Conservation (phyloP, 2,329 filamentous ascomycete genomes). For the Penicillium vulpinum region DNA sequence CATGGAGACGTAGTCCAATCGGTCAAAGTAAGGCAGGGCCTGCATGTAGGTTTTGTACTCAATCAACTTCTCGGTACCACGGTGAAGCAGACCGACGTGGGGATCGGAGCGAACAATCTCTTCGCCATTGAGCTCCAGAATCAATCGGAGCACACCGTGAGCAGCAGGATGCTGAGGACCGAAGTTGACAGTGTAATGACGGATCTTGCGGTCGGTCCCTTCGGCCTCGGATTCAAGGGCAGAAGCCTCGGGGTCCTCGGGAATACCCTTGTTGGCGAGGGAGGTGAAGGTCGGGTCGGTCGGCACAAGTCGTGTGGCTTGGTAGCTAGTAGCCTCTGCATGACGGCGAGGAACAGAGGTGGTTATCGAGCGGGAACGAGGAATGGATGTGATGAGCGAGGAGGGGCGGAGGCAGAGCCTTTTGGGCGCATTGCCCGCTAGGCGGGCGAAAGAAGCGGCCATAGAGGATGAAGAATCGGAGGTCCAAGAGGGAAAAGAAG, state of each 20-base stretch:
- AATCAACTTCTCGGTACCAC: constrained; percentile 98
- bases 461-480: constrained; percentile 43
- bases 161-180: constrained; percentile 97
- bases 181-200: constrained; percentile 99
- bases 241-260: constrained; percentile 43
- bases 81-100: constrained; percentile 92
- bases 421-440: constrained; percentile 61
- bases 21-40: constrained; percentile 97
- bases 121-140: constrained; percentile 96
- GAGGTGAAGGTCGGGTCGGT: constrained; percentile 58
- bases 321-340: constrained; percentile 51
- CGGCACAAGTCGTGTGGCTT: constrained; percentile 57
- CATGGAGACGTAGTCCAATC: constrained; percentile 98
- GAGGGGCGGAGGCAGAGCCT: constrained; percentile 58
- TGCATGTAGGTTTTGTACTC: constrained; percentile 99
- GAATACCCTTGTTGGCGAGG: constrained; percentile 44
- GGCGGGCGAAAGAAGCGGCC: constrained; percentile 62
- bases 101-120: constrained; percentile 96
- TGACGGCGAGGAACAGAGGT: constrained; percentile 56
- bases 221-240: constrained; percentile 49
- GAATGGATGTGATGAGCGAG: constrained; percentile 42
- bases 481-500: constrained; percentile 22
- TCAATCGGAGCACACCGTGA: constrained; percentile 95
- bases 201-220: constrained; percentile 72
- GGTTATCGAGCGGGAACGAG: constrained; percentile 56